Conservation (phyloP, 495 filamentous ascomycete genomes). For the Talaromyces nanjingensis region DNA sequence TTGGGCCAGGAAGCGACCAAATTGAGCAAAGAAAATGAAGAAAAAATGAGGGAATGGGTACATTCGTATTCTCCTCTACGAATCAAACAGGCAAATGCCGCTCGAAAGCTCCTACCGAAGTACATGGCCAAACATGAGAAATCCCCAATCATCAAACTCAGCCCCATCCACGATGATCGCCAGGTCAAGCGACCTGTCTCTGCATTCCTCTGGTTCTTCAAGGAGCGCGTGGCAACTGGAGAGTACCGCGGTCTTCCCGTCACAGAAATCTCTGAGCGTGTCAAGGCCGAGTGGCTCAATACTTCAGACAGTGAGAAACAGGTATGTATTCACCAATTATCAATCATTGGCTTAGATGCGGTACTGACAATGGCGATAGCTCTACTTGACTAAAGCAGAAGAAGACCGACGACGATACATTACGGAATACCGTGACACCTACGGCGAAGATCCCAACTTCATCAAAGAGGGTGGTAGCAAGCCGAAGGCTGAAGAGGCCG, state of each 20-base stretch:
- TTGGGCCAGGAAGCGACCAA: constrained; percentile 44
- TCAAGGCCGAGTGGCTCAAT: constrained; percentile 51
- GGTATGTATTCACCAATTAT: background rate
- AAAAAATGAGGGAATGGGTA: constrained; percentile 51
- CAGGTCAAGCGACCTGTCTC: constrained; percentile 38
- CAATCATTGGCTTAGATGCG: background rate
- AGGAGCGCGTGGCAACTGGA: constrained; percentile 36
- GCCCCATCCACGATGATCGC: constrained; percentile 49
- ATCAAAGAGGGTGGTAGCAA: background rate
- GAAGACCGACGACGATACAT: background rate
- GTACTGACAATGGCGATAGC: background rate
- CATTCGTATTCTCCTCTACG: constrained; percentile 45
- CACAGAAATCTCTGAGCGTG: constrained; percentile 19
- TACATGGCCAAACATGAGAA: constrained; percentile 12
- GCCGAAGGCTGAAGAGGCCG: background rate
- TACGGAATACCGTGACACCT: background rate
- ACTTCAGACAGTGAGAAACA: constrained; percentile 45
- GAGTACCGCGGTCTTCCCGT: constrained; percentile 35
- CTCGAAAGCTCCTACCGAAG: constrained; percentile 44
- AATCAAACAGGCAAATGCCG: constrained; percentile 57
- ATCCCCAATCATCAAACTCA: constrained; percentile 5
- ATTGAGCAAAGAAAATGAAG: constrained; percentile 31
- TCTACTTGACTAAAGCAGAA: background rate
- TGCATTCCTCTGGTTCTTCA: constrained; percentile 39
- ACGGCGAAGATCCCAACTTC: background rate